Percentiles rank a stretch among this genome's conserved stretches.
Evolutionary conservation across 805 yeast species (phyloP).

Genomic region (Spencermartinsiella europaea): DNA sequence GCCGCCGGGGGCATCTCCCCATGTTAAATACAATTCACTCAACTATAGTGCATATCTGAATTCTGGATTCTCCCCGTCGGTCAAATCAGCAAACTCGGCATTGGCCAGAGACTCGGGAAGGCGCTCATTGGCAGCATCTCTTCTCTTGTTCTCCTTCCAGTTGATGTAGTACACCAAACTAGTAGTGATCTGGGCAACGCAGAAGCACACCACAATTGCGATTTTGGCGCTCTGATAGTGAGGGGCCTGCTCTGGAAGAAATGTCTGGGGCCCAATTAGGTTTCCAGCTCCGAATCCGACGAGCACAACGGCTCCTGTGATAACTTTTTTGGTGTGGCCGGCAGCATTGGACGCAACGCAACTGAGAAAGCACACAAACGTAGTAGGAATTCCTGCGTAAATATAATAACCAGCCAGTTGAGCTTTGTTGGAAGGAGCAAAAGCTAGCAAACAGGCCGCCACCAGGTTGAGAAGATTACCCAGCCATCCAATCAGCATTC

Average conservation of each 20-base stretch:
- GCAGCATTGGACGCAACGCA: constrained; percentile 49
- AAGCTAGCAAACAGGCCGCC: constrained; percentile 42
- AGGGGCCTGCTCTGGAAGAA: constrained; percentile 55
- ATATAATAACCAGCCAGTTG: constrained; percentile 39
- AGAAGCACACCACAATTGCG: constrained; percentile 49
- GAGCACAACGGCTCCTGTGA: constrained; percentile 52
- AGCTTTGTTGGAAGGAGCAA: constrained; percentile 32
- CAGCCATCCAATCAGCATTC: constrained; percentile 39
- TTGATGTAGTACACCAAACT: constrained; percentile 20
- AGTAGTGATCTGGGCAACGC: constrained; percentile 39
- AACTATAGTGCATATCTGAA: constrained; percentile 24
- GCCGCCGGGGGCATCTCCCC: no score
- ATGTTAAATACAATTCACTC: neutral
- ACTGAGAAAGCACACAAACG: constrained; percentile 37
- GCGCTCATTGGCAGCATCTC: constrained; percentile 38
- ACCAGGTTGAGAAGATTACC: constrained; percentile 44
- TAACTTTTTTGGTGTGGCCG: constrained; percentile 69
- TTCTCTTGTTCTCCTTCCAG: constrained; percentile 42
- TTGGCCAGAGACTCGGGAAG: neutral
- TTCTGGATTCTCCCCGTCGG: constrained; percentile 49
- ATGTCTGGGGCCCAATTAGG: constrained; percentile 70
- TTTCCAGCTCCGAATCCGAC: constrained; percentile 66
- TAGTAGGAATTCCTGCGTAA: constrained; percentile 28
- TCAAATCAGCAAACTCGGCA: constrained; percentile 37
- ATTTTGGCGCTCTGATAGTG: constrained; percentile 49